Conservation (phyloP, 805 yeast genomes). For the Lipomyces sp. region DNA sequence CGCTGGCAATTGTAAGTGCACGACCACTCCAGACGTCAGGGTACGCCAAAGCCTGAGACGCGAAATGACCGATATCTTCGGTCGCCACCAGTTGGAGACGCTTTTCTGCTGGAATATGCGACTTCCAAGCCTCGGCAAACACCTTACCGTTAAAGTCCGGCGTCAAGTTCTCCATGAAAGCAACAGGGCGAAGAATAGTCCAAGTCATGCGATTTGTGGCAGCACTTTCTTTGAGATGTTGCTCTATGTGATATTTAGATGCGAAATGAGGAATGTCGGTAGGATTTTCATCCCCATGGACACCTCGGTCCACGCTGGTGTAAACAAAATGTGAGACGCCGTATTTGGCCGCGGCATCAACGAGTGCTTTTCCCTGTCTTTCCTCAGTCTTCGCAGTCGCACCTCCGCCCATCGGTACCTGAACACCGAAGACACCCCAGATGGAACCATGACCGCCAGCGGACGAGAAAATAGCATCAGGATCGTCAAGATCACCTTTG, state of each 20-base stretch:
- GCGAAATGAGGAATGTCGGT: constrained; percentile 16
- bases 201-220: constrained; percentile 2
- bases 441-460: background rate
- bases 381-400: constrained; percentile 4
- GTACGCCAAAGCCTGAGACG: constrained; percentile 5
- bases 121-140: constrained; percentile 8
- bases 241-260: constrained; percentile 11
- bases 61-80: constrained; percentile 12
- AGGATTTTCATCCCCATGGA: background rate
- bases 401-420: background rate
- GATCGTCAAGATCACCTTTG: constrained; percentile 6
- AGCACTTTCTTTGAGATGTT: constrained; percentile 6
- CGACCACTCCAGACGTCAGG: constrained; percentile 2
- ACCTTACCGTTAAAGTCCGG: constrained; percentile 7
- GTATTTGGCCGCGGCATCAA: constrained; percentile 3
- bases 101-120: background rate
- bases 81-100: constrained; percentile 11
- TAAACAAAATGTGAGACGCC: constrained; percentile 15
- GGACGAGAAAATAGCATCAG: background rate
- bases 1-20: constrained; percentile 11
- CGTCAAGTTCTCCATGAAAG: constrained; percentile 4
- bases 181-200: constrained; percentile 16
- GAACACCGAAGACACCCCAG: constrained; percentile 22
- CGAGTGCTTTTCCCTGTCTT: constrained; percentile 15
- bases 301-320: constrained; percentile 18